These are phyloP conservation scores for Solanum chmielewskii DNA, from an alignment of 257 asterid species.

Conservation along the genomic window DNA sequence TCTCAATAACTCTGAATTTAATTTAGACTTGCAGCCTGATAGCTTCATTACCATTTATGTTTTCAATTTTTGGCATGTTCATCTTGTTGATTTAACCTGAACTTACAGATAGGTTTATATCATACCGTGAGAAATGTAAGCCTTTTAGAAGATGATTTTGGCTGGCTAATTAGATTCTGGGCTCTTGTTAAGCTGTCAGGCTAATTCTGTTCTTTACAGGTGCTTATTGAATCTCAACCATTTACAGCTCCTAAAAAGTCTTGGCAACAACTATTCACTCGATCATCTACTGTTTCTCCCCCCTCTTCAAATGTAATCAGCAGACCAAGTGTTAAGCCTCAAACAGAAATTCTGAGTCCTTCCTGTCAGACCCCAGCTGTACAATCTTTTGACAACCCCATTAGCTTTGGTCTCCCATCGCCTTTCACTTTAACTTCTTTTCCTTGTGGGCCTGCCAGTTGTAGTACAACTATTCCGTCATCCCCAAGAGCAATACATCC, in stretches of 20 bases:
- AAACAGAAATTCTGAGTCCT: constrained; percentile 43
- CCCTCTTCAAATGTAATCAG: constrained; percentile 52
- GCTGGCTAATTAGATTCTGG: background rate
- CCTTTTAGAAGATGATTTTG: background rate
- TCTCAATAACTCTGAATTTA: background rate
- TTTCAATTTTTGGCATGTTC: background rate
- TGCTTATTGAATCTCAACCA: constrained; percentile 50
- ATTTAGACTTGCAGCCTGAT: background rate
- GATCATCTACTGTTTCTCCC: constrained; percentile 48
- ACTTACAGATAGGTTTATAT: background rate
- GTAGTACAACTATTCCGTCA: constrained; percentile 28
- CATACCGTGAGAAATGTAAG: background rate
- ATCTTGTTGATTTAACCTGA: background rate
- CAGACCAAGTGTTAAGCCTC: constrained; percentile 47
- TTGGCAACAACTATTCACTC: constrained; percentile 89
- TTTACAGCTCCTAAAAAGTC: constrained; percentile 72
- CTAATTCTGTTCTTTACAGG: constrained; percentile 38
- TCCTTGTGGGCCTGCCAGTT: constrained; percentile 38
- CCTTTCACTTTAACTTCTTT: constrained; percentile 42
- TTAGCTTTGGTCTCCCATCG: constrained; percentile 50
- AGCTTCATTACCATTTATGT: background rate
- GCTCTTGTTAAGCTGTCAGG: background rate
- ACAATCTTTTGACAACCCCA: constrained; percentile 50
- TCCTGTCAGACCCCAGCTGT: constrained; percentile 36
- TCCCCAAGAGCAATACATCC: constrained; percentile 49